phyloP scores from a whole-genome alignment of 192 early-diverging fungal species.

The Backusella sp. region DNA sequence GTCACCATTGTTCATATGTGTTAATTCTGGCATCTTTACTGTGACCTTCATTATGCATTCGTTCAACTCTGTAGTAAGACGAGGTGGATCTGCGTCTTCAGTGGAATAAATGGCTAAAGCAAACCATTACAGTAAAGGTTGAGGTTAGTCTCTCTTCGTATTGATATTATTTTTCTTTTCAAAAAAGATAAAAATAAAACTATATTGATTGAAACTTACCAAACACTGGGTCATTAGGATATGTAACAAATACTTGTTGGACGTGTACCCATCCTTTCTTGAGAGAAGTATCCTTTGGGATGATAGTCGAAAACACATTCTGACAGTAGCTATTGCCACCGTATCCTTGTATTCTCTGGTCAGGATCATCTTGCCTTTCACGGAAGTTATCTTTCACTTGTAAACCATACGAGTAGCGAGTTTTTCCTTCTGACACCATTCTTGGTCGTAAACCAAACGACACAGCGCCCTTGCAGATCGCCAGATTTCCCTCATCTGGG shows the following conservation, averaged over 20 bases:
- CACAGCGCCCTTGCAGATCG: constrained; percentile 52
- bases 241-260: not conserved
- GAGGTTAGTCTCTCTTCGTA: not conserved
- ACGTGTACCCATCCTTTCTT: not conserved
- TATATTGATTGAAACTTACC: not conserved
- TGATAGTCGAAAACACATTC: not conserved
- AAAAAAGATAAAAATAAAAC: too few species aligned
- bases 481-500: constrained; percentile 41
- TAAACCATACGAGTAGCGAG: constrained; percentile 46
- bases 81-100: not conserved
- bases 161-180: too few species aligned
- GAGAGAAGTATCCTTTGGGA: not conserved
- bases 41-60: not conserved
- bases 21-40: not conserved
- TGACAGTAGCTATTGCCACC: not conserved
- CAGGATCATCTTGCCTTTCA: not conserved
- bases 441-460: constrained; percentile 47
- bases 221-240: not conserved
- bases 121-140: not conserved
- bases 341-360: not conserved
- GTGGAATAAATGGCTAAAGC: not conserved
- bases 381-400: constrained; percentile 41
- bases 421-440: constrained; percentile 43
- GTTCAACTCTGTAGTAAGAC: not conserved
- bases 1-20: not conserved